Base-by-base conservation (phyloP, 2,329 filamentous ascomycete species). In the Ophiocordyceps camponoti-floridani region DNA sequence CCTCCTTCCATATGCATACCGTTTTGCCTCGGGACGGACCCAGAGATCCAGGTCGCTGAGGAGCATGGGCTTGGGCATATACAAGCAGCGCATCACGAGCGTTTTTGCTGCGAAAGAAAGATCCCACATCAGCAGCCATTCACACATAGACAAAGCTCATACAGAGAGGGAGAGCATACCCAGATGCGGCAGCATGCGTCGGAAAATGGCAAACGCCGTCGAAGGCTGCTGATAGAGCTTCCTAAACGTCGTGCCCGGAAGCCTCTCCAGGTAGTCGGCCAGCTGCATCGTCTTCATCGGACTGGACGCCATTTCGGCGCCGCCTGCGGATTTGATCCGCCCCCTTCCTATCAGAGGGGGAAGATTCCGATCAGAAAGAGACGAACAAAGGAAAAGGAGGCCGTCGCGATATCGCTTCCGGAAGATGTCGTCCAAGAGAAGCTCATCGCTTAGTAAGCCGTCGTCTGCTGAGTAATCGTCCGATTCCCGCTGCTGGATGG, bases 191-290 rank as follows among this genome's bases (percentile, higher is more conserved):
- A 98, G 75, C 87, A 98, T 95, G 66, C 91, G 88, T 53, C 91
- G 79, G 62, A 96, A 96, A 56, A 98, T 88, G 52, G 91, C 91
- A 52, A 98, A 78, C 35, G 88, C 84, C 1, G 91, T 94, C 40
- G 89, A 94, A 28, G 91, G 91, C 69, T 95, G 88, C 66, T 88
- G 83, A 70, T 98, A 98, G 41, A 98, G 74, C 62, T 85, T 83
- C 59, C 79, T 77, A 62, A 96, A 94, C 33, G 86, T 93, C 40
- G 84, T 86, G 50, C 88, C 86, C 43, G 84, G 84, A 56, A 94
- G 80, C 60, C 81, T 79, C 72, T 96, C 88, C 60, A 96, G 80
- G 65, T 94, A 96, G 59, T 95, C 88, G 59, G 89, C 84, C 47
- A 79, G 73, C 50, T 75, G 70, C 48, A 76, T 68, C 49, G 73